Conservation (phyloP, 2,329 filamentous ascomycete species). For the Didymella arachidicola region DNA sequence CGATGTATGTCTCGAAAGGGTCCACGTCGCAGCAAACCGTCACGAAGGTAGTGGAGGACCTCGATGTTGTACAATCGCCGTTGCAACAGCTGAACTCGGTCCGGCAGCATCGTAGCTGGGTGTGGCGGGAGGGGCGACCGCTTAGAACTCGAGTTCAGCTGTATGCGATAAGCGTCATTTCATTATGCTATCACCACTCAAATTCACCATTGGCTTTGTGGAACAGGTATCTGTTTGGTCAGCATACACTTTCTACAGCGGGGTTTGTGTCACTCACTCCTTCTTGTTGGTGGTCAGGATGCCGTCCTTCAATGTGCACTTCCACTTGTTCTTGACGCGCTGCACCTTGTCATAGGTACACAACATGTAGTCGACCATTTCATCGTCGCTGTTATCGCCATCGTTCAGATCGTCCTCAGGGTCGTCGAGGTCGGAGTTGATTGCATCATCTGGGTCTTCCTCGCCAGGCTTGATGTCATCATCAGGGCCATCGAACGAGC, state of each 20-base stretch:
- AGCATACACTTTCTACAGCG: neutral
- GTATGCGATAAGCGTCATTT: conserved; percentile 27
- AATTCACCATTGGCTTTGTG: conserved; percentile 98
- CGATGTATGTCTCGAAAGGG: neutral
- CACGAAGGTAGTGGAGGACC: neutral
- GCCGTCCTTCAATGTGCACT: conserved; percentile 97
- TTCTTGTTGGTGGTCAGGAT: conserved; percentile 92
- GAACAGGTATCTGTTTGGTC: conserved; percentile 77
- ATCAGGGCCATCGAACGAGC: conserved; percentile 60
- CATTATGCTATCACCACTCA: conserved; percentile 75
- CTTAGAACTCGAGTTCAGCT: conserved; percentile 37
- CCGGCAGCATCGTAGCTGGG: conserved; percentile 14
- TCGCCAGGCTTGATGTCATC: conserved; percentile 64
- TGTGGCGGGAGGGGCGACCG: conserved; percentile 4
- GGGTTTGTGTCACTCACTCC: conserved; percentile 65
- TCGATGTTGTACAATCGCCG: conserved; percentile 16
- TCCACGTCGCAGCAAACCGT: conserved; percentile 5
- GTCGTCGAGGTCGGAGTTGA: conserved; percentile 98
- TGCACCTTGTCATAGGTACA: conserved; percentile 99
- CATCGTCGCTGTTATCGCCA: conserved; percentile 86
- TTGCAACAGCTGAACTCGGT: conserved; percentile 22
- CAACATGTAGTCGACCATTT: conserved; percentile 88
- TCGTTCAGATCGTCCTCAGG: conserved; percentile 83
- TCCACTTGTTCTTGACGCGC: conserved; percentile 95
- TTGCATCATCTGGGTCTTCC: conserved; percentile 83